Conservation (phyloP, 345 rosid genomes). For the Acer negundo region DNA sequence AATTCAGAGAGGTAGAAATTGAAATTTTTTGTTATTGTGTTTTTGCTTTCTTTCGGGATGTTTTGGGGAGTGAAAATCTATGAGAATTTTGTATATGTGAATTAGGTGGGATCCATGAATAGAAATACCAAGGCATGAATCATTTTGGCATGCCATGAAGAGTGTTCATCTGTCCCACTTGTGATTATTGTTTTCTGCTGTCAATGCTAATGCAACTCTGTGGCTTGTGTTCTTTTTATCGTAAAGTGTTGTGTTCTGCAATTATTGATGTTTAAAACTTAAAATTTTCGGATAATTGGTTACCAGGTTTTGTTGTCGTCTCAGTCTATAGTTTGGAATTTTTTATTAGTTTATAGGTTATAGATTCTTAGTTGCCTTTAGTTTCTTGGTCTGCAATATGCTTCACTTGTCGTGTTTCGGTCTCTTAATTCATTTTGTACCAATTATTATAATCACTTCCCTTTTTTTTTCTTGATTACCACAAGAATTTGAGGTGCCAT, state of each 20-base stretch:
- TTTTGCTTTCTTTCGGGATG: neutral
- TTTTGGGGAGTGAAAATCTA: neutral
- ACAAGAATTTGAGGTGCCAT: conserved; percentile 1
- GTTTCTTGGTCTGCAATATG: neutral
- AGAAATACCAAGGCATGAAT: neutral
- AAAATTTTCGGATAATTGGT: neutral
- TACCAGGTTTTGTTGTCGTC: neutral
- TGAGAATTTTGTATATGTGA: neutral
- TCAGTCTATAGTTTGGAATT: neutral
- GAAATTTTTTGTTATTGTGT: neutral
- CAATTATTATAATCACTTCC: neutral
- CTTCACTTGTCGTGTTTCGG: neutral
- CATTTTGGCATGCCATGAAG: neutral
- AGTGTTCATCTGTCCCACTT: neutral
- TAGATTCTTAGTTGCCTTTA: neutral
- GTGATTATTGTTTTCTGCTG: neutral
- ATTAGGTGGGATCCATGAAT: neutral
- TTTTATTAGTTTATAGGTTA: neutral
- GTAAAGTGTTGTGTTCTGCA: neutral
- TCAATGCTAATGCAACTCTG: neutral
- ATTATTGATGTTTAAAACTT: neutral
- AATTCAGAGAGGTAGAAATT: neutral
- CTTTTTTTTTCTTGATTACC: neutral
- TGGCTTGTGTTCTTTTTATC: neutral
- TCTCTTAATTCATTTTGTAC: neutral